These are phyloP conservation scores for Talaromyces nanjingensis DNA, from an alignment of 495 filamentous ascomycete genomes.

Conservation along the genomic window DNA sequence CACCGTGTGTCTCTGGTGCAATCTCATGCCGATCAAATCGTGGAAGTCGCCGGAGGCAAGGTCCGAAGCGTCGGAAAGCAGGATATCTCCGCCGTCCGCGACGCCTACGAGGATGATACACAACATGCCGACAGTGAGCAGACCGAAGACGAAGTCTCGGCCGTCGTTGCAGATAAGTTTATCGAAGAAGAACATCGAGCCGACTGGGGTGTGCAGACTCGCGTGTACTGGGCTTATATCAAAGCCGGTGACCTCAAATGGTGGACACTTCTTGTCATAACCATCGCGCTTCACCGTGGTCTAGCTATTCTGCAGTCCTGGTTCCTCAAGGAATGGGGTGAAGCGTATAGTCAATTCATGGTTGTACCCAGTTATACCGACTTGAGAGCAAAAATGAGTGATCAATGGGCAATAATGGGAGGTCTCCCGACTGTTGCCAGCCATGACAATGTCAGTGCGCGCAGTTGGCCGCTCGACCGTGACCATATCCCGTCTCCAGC, in stretches of 20 bases:
- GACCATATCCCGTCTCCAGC: constrained; percentile 52
- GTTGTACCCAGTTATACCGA: constrained; percentile 11
- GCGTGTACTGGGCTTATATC: constrained; percentile 78
- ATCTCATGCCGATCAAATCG: constrained; percentile 56
- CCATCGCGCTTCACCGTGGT: constrained; percentile 54
- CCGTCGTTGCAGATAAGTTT: constrained; percentile 63
- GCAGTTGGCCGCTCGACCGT: constrained; percentile 5
- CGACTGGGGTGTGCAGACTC: constrained; percentile 64
- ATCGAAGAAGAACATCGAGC: constrained; percentile 74
- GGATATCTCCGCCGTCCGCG: constrained; percentile 14
- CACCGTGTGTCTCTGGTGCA: constrained; percentile 67
- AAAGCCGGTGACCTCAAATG: constrained; percentile 65
- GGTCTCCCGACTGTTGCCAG: background rate
- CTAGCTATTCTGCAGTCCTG: constrained; percentile 57
- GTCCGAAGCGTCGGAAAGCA: constrained; percentile 41
- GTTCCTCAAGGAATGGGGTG: constrained; percentile 83
- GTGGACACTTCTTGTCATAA: constrained; percentile 56
- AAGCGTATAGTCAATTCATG: constrained; percentile 50
- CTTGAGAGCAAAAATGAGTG: background rate
- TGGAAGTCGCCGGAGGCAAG: constrained; percentile 55
- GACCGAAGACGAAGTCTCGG: constrained; percentile 34
- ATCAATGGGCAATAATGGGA: background rate
- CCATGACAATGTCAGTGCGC: constrained; percentile 34
- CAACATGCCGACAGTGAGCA: constrained; percentile 28
- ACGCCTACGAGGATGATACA: constrained; percentile 19